Percentiles rank a stretch among this genome's conserved stretches.
Evolutionary conservation across 768 basidiomycete species (phyloP).

Genomic region (Agrocybe chaxingu): DNA sequence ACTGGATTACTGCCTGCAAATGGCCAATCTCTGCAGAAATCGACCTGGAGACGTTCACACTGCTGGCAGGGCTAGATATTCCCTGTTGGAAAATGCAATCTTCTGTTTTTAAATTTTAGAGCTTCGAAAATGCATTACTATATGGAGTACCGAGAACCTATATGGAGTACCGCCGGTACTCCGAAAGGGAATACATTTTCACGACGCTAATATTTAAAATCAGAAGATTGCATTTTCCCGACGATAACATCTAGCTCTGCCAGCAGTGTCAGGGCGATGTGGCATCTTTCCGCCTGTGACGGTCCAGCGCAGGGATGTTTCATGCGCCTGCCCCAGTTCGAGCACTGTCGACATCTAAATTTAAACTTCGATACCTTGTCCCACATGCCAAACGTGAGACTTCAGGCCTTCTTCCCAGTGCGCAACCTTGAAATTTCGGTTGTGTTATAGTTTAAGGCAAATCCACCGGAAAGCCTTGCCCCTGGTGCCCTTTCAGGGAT

Average conservation of each 20-base stretch:
- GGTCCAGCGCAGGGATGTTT: constrained; percentile 49
- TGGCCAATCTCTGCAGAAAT: constrained; percentile 31
- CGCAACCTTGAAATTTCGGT: not conserved
- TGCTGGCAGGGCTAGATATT: too few relatives aligned
- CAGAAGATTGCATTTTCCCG: too few relatives aligned
- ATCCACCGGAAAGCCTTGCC: constrained; percentile 21
- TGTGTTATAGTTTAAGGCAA: constrained; percentile 22
- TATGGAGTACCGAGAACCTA: too few relatives aligned
- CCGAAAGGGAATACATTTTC: too few relatives aligned
- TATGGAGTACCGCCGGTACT: too few relatives aligned
- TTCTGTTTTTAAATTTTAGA: too few relatives aligned
- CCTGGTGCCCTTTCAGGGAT: constrained; percentile 36
- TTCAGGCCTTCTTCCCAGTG: not conserved
- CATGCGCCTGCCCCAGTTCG: constrained; percentile 50
- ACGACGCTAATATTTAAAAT: too few relatives aligned
- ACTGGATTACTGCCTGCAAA: not conserved
- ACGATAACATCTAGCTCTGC: too few relatives aligned
- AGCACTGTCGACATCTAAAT: constrained; percentile 28
- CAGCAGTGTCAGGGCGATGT: constrained; percentile 50
- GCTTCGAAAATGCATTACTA: too few relatives aligned
- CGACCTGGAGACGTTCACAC: constrained; percentile 64
- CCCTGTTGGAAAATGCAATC: too few relatives aligned
- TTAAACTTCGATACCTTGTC: constrained; percentile 14
- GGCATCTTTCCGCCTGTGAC: constrained; percentile 51
- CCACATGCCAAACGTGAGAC: constrained; percentile 15